A percentile compares a stretch with the other conserved stretches of the same genome.
phyloP scores from a whole-genome alignment of 116 monocot species.

The Phalaenopsis hybrid region DNA sequence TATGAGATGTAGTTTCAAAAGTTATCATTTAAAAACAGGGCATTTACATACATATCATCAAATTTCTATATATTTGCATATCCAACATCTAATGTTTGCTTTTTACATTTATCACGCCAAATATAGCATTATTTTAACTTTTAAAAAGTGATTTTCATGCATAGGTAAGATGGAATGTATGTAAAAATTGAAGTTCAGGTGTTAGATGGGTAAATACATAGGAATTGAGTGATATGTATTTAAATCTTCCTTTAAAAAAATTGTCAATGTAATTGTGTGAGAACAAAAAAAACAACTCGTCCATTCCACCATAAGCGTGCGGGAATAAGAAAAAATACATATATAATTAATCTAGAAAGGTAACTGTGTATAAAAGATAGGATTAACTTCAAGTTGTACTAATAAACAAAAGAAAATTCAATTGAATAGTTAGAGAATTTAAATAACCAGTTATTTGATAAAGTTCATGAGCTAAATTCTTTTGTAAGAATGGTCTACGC shows the following conservation, averaged over 20 bases:
- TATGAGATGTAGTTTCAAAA: neutral
- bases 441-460: neutral
- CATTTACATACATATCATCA: too few relatives aligned
- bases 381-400: neutral
- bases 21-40: neutral
- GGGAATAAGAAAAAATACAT: neutral
- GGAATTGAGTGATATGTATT: too few relatives aligned
- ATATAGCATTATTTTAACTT: too few relatives aligned
- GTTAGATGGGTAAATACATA: too few relatives aligned
- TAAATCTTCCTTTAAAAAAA: too few relatives aligned
- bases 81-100: too few relatives aligned
- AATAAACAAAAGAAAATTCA: neutral
- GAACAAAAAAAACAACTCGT: neutral
- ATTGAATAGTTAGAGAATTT: neutral
- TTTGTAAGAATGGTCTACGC: neutral
- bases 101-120: too few relatives aligned
- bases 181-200: too few relatives aligned
- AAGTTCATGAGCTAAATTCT: neutral
- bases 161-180: too few relatives aligned
- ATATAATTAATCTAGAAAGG: neutral
- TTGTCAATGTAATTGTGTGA: neutral
- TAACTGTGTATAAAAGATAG: neutral
- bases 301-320: neutral
- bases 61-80: too few relatives aligned
- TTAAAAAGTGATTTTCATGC: too few relatives aligned